phyloP scores from a whole-genome alignment of 1,139 yeast species.

The Maudiozyma humilis region DNA sequence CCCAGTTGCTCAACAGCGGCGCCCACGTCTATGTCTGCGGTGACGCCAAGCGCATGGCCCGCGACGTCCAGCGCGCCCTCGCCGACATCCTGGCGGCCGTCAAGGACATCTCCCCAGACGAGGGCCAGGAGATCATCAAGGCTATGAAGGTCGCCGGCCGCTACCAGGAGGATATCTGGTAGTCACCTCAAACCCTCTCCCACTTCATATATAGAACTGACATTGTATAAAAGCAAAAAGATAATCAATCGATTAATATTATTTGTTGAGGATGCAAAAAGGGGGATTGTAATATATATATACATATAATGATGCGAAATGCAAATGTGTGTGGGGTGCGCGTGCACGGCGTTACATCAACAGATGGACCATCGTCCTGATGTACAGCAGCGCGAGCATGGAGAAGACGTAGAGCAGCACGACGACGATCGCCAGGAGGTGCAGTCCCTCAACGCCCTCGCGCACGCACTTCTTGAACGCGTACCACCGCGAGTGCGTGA shows the following conservation, averaged over 20 bases:
- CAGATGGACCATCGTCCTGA: not conserved
- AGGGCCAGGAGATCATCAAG: conserved; percentile 71
- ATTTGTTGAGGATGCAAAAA: not conserved
- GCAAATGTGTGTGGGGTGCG: too few species aligned
- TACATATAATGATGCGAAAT: not conserved
- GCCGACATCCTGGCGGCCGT: conserved; percentile 53
- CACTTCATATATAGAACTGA: not conserved
- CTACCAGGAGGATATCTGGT: conserved; percentile 98
- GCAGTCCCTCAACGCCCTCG: not conserved
- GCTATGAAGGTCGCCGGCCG: conserved; percentile 74
- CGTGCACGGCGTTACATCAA: not conserved
- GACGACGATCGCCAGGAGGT: not conserved
- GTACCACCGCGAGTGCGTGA: not conserved
- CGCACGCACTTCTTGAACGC: not conserved
- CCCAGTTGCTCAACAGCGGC: conserved; percentile 57
- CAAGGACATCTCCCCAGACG: conserved; percentile 43
- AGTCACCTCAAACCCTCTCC: conserved; percentile 13
- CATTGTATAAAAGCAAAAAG: not conserved
- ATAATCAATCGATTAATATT: too few species aligned
- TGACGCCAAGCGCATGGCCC: conserved; percentile 93
- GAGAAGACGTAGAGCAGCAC: not conserved
- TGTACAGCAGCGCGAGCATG: not conserved
- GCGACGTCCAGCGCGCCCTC: conserved; percentile 80
- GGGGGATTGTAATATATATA: not conserved
- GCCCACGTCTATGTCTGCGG: conserved; percentile 95